Conservation (phyloP, 495 filamentous ascomycete species). For the Penicillium coffeae region DNA sequence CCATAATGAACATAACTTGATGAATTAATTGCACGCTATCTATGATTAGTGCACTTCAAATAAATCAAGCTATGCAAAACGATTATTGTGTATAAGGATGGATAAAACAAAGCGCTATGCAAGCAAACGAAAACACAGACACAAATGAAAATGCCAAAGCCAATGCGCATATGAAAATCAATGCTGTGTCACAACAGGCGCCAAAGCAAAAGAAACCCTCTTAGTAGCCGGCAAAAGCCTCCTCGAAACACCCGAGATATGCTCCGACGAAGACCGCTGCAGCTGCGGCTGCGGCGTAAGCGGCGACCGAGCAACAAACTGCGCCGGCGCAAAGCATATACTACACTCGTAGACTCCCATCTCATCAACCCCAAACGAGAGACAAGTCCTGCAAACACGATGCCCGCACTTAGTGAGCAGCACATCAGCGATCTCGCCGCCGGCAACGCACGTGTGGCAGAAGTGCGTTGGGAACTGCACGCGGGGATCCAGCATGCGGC, state of each 20-base stretch:
- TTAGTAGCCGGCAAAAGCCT: not conserved
- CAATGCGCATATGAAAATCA: no score
- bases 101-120: no score
- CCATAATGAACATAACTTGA: no score
- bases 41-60: no score
- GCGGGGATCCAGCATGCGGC: conserved; percentile 13
- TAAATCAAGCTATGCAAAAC: no score
- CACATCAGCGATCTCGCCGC: conserved; percentile 13
- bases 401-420: conserved; percentile 24
- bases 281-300: not conserved
- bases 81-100: no score
- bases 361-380: conserved; percentile 13
- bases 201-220: not conserved
- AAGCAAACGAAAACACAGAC: no score
- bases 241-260: conserved; percentile 2
- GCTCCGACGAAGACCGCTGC: conserved; percentile 3
- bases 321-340: conserved; percentile 21
- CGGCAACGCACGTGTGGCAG: conserved; percentile 24
- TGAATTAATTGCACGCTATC: no score
- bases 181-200: not conserved
- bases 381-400: conserved; percentile 25
- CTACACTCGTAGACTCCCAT: conserved; percentile 19
- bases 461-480: conserved; percentile 22
- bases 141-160: no score
- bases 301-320: conserved; percentile 13